Base-by-base conservation (phyloP, 805 yeast species). In the Saturnispora serradocipensis region DNA sequence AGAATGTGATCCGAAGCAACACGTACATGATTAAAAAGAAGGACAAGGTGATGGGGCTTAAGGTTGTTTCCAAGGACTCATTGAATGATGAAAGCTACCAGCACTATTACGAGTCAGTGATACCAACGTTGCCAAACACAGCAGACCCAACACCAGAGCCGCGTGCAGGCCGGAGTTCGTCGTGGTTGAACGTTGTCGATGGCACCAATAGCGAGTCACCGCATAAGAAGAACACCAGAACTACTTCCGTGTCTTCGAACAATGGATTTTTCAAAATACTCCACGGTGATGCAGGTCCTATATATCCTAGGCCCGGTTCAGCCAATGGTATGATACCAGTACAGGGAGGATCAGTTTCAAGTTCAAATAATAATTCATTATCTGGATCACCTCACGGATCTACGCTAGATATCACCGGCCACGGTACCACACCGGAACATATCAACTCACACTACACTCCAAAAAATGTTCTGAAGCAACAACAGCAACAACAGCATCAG, bases 81-180 rank as follows among this genome's bases (percentile, higher is more conserved):
- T 11, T n/a, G 4, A n/a, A 43, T n/a, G 22, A 25, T n/a, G n/a
- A 7, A 22, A 25, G 27, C 28, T 60, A 58, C 52, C 52, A 59
- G 16, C 53, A 56, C 34, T 67, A 55, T 45, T 66, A 66, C 47
- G 68, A 65, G 45, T 63, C 69, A 1, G 63, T 65, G 35, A 63
- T 67, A 24, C 71, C 71, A 8, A 57, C 64, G 11, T 55, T 66
- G 7, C 67, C 67, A 5, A 51, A 58, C 11, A 35, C 54, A 6
- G 36, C n/a, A 10, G 25, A 16, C 13, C 38, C 46, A 7, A 20
- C 49, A 18, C 18, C 51, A 5, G 24, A 7, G 24, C 39, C 48
- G n/a, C 13, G 13, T 22, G n/a, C 24, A 32, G 18, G 34, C 8
- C n/a, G 34, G 28, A 32, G 50, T 15, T 39, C 47, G 13, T 9